Percentiles rank a stretch among this genome's conserved stretches.
Evolutionary conservation across 208 protist species (phyloP).

Genomic region (Leishmania major): DNA sequence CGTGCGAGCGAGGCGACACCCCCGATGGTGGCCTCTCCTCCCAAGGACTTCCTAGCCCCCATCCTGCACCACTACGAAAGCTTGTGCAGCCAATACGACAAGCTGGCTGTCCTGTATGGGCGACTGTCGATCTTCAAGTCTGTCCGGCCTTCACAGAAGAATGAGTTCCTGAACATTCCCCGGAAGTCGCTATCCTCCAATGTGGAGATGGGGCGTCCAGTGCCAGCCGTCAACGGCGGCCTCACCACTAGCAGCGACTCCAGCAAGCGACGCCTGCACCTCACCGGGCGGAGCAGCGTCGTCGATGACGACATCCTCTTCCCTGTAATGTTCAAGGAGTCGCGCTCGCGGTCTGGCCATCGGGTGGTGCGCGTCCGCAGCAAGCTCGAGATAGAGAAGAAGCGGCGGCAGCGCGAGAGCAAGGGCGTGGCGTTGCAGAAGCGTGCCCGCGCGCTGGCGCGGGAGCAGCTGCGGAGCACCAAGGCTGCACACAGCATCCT

Average conservation of each 20-base stretch:
- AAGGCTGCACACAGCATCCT: slow-evolving; percentile 36
- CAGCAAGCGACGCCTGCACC: slow-evolving; percentile 17
- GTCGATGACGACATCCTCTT: slow-evolving; percentile 71
- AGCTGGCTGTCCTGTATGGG: slow-evolving; percentile 70
- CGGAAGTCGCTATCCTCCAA: slow-evolving; percentile 51
- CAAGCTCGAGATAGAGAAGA: slow-evolving; percentile 37
- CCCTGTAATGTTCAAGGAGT: slow-evolving; percentile 79
- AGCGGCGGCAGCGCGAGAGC: slow-evolving; percentile 25
- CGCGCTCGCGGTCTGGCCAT: slow-evolving; percentile 45
- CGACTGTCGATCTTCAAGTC: slow-evolving; percentile 82
- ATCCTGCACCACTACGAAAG: slow-evolving; percentile 81
- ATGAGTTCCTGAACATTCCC: slow-evolving; percentile 59
- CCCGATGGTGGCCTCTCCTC: slow-evolving; percentile 36
- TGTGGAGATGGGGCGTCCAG: slow-evolving; percentile 37
- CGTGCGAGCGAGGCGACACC: slow-evolving; percentile 4
- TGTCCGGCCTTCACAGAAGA: slow-evolving; percentile 68
- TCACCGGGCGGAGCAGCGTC: slow-evolving; percentile 23
- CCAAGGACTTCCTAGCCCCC: slow-evolving; percentile 76
- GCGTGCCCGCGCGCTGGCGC: slow-evolving; percentile 19
- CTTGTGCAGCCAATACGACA: slow-evolving; percentile 66
- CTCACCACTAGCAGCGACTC: neutral
- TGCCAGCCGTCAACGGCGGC: neutral
- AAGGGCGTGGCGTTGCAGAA: slow-evolving; percentile 45
- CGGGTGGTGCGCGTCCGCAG: slow-evolving; percentile 58
- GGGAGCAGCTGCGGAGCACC: slow-evolving; percentile 14